Evolutionary conservation across 139 green algal species (phyloP).

Genomic region (Closterium sp.): DNA sequence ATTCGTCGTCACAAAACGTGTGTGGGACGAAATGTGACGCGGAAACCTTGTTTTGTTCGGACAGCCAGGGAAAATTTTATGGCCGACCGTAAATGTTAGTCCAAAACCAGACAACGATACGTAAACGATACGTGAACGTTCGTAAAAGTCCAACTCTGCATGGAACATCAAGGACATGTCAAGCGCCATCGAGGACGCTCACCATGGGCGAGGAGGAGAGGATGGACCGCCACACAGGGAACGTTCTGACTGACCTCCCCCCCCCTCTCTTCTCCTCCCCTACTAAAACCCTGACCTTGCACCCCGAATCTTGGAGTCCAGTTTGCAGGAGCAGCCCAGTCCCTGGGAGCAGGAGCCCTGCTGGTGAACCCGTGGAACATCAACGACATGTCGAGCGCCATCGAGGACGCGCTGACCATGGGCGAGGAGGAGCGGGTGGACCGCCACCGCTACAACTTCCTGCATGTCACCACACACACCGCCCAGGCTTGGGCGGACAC

Average conservation of each 20-base stretch:
- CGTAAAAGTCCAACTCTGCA: too few relatives aligned
- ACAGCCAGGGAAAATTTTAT: too few relatives aligned
- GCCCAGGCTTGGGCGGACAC: constrained; percentile 92
- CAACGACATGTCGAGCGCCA: constrained; percentile 83
- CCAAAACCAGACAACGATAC: too few relatives aligned
- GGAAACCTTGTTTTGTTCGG: too few relatives aligned
- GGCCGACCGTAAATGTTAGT: too few relatives aligned
- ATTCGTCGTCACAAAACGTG: too few relatives aligned
- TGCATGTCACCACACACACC: constrained; percentile 84
- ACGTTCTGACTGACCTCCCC: constrained; percentile 91
- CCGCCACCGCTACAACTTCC: constrained; percentile 92
- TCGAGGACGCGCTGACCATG: constrained; percentile 68
- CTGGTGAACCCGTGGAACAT: constrained; percentile 99
- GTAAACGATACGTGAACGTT: too few relatives aligned
- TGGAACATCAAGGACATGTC: constrained; percentile 97
- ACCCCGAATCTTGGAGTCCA: constrained; percentile 20
- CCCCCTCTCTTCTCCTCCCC: too few relatives aligned
- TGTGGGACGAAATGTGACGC: too few relatives aligned
- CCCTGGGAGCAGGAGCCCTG: constrained; percentile 81
- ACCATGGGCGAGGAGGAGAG: constrained; percentile 72
- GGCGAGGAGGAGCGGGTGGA: constrained; percentile 78
- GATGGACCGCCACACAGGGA: constrained; percentile 85
- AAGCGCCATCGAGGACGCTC: constrained; percentile 74
- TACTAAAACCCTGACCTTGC: too few relatives aligned
- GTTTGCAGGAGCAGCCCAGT: constrained; percentile 94